Evolutionary conservation across 352 stramenopile genomes (phyloP).

Genomic region (Phytophthora constricta): DNA sequence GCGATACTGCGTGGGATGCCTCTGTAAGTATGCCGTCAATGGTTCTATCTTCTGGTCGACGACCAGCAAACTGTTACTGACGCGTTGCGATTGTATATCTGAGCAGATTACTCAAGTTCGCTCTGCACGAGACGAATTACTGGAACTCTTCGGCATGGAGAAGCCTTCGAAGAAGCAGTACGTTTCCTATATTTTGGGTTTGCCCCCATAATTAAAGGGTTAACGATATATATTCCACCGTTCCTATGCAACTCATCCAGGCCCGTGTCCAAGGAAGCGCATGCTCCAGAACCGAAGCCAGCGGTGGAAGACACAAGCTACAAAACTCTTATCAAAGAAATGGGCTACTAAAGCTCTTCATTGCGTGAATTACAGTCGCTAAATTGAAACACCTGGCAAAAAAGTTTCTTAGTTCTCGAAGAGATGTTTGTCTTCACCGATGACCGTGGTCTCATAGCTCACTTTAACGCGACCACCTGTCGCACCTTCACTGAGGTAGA

Average conservation of each 20-base stretch:
- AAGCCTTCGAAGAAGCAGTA: constrained; percentile 66
- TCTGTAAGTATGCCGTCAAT: constrained; percentile 40
- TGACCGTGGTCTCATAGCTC: constrained; percentile 57
- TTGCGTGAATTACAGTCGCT: constrained; percentile 1
- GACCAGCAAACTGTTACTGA: neutral
- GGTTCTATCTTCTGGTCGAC: no score
- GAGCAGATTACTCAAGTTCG: constrained; percentile 59
- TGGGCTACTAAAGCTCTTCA: constrained; percentile 63
- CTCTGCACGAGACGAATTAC: constrained; percentile 61
- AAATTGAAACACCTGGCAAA: neutral
- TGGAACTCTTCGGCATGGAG: constrained; percentile 72
- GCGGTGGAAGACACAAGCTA: constrained; percentile 42
- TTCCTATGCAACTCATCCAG: neutral
- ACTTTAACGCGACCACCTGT: constrained; percentile 74
- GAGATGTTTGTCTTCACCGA: constrained; percentile 33
- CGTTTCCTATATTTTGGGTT: constrained; percentile 18
- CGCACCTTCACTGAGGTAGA: constrained; percentile 77
- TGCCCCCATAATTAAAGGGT: no score
- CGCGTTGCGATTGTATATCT: constrained; percentile 5
- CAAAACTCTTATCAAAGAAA: constrained; percentile 77
- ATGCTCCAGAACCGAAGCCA: neutral
- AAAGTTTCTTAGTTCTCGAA: constrained; percentile 27
- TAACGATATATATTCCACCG: neutral
- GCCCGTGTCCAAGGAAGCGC: neutral
- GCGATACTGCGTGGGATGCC: constrained; percentile 82